Evolutionary conservation across 495 filamentous ascomycete species (phyloP), one percentile per base, ranked within the genome.

Genomic region (Aspergillus bridgeri): DNA sequence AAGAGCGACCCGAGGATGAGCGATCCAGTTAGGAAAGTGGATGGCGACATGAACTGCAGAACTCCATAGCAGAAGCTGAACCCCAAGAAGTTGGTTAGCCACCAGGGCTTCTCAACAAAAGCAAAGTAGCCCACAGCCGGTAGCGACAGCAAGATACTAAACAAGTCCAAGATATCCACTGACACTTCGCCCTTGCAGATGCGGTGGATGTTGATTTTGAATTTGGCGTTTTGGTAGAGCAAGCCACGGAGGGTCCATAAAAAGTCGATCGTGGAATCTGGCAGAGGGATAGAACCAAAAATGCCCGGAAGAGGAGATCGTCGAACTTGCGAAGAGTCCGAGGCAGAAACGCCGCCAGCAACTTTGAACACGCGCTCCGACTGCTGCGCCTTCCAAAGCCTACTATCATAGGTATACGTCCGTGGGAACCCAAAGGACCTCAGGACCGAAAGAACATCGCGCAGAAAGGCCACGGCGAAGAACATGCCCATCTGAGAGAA

Each of bases 31-130:
- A 78, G 75, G 65, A 96, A 96, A 0, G 89, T 96, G 0, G 92
- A 94, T 0, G 94, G 95, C 2, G 93, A 96, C 76, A 98, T 83
- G 58, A 96, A 72, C 54, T 91, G 82, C 42, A 98, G 75, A 18
- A 89, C 80, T 17, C 81, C 81, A 66, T 98, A 98, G 65, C 86
- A 89, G 72, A 96, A 90, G 19, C 84, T 86, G 64, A 93, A 88
- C 5, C 90, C 92, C 64, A 96, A 80, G 43, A 96, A 76, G 66
- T 98, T 98, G 23, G 90, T 94, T 51, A 96, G 68, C 65, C 82
- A 88, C 89, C 89, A 89, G 42, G 84, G 81, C 63, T 89, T 93
- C 3, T 73, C 75, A 9, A 88, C 79, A 24, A 87, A 74, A 60
- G 91, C 86, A 70, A 93, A 96, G 58, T 85, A 81, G 2, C 79